Evolutionary conservation across 768 basidiomycete species (phyloP), one percentile per base, ranked within the genome.

Genomic region (Dentipellis sp.): DNA sequence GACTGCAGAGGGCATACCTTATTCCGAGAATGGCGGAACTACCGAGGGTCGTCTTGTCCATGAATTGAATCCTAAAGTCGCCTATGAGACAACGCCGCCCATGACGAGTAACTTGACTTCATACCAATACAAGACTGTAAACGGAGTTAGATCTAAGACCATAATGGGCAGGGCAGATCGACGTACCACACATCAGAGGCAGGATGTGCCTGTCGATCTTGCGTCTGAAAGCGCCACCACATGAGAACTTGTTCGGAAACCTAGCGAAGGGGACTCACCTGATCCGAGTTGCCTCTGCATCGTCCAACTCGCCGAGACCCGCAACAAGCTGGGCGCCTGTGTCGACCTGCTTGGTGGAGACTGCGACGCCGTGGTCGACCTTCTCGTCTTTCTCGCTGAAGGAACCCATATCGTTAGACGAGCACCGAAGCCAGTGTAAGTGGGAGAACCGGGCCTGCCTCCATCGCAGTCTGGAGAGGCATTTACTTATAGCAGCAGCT

Each of bases 1-100:
- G 10, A 14, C 22, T 12, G 10, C 34, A 17, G 17, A 54, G 21
- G 45, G 59, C 77, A 58, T 37, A 84, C 87, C 72, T 70, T 62
- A 88, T 88, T 1, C 87, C 87, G 46, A 89, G 74, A 59, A 88
- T 86, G 1, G 86, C 80, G 0, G 84, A 64, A 56, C 75, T 80
- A 1, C 84, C 85, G 3, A 88, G 71, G 0, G 86, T 88, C 0
- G 81, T 83, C 69, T 87, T 87, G 59, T 88, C 86, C 82, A 87
- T 87, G 58, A 82, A 87, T 64, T 88, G 85, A n/a, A 88, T 76
- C 78, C 86, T 62, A 35, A 82, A 57, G 60, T 11, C 16, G 56
- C 62, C 8, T 63, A 17, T 40, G n/a, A 12, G n/a, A 47, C 11
- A 34, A 19, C 4, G 10, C 9, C 23, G 7, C 9, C 22, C 16